These are phyloP conservation scores for Kickxella alabastrina DNA, from an alignment of 192 early-diverging fungal species.

Conservation along the genomic window DNA sequence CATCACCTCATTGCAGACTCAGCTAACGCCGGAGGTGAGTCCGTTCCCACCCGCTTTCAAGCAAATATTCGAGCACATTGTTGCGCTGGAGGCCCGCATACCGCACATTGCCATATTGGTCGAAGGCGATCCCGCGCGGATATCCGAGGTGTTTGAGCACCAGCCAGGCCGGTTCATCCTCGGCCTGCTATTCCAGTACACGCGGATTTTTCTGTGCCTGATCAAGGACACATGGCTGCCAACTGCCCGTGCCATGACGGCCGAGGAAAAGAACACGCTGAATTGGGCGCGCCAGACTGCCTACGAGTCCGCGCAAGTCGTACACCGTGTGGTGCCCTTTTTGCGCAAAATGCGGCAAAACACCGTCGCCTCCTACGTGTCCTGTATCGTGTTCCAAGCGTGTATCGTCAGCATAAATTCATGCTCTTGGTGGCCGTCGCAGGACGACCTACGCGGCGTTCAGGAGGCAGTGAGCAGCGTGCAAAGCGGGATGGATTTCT, in stretches of 20 bases:
- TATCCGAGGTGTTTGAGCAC: constrained; percentile 7
- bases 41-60: constrained; percentile 27
- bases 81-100: constrained; percentile 21
- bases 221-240: constrained; percentile 48
- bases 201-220: constrained; percentile 34
- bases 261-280: constrained; percentile 20
- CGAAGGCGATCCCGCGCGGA: constrained; percentile 10
- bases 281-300: constrained; percentile 24
- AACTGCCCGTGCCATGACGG: constrained; percentile 14
- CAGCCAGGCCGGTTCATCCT: constrained; percentile 20
- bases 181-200: constrained; percentile 33
- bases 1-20: constrained; percentile 24
- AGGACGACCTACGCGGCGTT: constrained; percentile 11
- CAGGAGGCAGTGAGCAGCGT: constrained; percentile 23
- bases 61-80: constrained; percentile 11
- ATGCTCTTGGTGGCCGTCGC: constrained; percentile 22
- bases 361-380: constrained; percentile 25
- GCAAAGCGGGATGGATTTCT: constrained; percentile 26
- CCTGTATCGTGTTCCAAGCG: constrained; percentile 44
- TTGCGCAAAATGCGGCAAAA: constrained; percentile 33
- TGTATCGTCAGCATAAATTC: constrained; percentile 37
- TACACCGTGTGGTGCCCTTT: constrained; percentile 41
- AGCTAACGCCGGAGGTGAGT: constrained; percentile 21
- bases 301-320: constrained; percentile 21
- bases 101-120: constrained; percentile 21